Conservation (phyloP, 2,329 filamentous ascomycete species). For the Ceratocystis albifundus region DNA sequence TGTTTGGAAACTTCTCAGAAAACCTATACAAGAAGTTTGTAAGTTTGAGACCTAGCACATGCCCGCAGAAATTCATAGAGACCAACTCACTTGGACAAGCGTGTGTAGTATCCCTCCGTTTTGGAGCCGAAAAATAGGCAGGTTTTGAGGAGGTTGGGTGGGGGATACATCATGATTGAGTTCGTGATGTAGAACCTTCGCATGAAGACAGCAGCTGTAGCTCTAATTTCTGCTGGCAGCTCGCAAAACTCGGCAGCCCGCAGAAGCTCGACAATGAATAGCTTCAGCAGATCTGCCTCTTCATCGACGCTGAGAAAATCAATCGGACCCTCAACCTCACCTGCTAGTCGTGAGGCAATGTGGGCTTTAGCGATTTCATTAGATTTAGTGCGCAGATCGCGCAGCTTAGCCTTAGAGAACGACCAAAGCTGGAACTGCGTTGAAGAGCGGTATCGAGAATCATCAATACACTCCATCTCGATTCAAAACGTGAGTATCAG, state of each 20-base stretch:
- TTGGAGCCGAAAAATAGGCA: constrained; percentile 90
- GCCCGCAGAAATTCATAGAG: too few species aligned
- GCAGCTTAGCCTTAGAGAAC: constrained; percentile 63
- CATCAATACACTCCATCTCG: constrained; percentile 43
- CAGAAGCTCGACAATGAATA: constrained; percentile 54
- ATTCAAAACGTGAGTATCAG: neutral
- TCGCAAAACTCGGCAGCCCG: constrained; percentile 43
- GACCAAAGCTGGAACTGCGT: constrained; percentile 91
- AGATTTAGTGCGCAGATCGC: constrained; percentile 61
- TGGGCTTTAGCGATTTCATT: constrained; percentile 59
- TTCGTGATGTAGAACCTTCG: constrained; percentile 93
- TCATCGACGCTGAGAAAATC: constrained; percentile 75
- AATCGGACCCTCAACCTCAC: constrained; percentile 27
- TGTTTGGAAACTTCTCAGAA: constrained; percentile 55
- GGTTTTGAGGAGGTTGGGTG: constrained; percentile 76
- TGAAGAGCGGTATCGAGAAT: constrained; percentile 78
- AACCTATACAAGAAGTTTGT: constrained; percentile 36
- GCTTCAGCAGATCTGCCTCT: constrained; percentile 68
- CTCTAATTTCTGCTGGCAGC: constrained; percentile 29
- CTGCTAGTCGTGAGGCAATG: constrained; percentile 43
- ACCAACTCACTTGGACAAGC: constrained; percentile 35
- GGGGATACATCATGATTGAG: constrained; percentile 91
- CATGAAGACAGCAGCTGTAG: constrained; percentile 79
- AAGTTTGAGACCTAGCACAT: neutral
- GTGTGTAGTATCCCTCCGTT: constrained; percentile 71